Base-by-base conservation (phyloP, 2,329 filamentous ascomycete species). In the Aspergillus sp. region DNA sequence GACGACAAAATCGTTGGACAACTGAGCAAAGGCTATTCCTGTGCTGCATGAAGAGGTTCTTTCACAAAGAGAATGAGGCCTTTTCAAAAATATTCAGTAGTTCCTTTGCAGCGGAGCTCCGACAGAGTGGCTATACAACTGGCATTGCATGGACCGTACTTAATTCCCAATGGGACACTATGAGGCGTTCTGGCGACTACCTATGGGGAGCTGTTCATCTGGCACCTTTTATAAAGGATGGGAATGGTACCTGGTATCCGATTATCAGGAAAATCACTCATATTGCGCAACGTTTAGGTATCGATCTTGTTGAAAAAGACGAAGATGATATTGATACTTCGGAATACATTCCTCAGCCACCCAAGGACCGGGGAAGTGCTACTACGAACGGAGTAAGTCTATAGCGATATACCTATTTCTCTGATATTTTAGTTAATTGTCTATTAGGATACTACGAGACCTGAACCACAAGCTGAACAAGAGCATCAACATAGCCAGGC, bases 1-100 rank as follows among this genome's bases (percentile, higher is more conserved):
- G 14, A 6, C 58, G 49, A 0, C 61, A 55, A 5, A 51, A 65
- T n/a, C 46, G 49, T 11, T 73, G 70, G 70, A 58, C 54, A 1
- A 49, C 49, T 3, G 51, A 65, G 10, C 56, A 66, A 11, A 61
- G 65, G 0, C 29, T 68, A 6, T 53, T 71, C 0, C 57, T 72
- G 0, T 74, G 72, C 16, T 71, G 67, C 10, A 39, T 71, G 0
- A 66, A 57, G 11, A 56, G 66, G 4, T 73, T 72, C 31, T 74
- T 71, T 24, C 20, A 58, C 6, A 52, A 50, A 6, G 54, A 61
- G 3, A 20, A 31, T 0, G 29, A 20, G 1, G 57, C 56, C 0
- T 70, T 66, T 7, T 49, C 55, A 20, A 49, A 32, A 2, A 62
- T 76, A 0, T 76, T 77, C 29, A 74, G 69, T 11, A 11, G 52